Conservation (phyloP, 1,284 basidiomycete genomes). For the Takashimella tepidaria region DNA sequence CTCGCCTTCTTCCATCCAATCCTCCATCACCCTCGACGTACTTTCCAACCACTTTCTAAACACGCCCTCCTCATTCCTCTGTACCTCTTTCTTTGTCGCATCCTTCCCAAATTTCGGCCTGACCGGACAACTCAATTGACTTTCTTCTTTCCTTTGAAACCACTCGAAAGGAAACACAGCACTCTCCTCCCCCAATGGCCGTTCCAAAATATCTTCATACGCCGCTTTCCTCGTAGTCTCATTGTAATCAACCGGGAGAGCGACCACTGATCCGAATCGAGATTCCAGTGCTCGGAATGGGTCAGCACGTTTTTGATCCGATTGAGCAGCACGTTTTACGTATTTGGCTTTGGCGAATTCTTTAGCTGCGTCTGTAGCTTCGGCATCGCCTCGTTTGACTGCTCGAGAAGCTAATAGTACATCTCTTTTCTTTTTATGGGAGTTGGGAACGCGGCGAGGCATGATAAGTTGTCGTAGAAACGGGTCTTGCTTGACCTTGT, state of each 20-base stretch:
- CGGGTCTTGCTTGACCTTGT: too few relatives aligned
- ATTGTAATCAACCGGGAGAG: constrained; percentile 60
- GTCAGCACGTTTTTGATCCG: background rate
- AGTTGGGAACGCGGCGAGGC: background rate
- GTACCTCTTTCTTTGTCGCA: constrained; percentile 79
- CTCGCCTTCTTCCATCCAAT: constrained; percentile 51
- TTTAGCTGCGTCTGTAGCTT: background rate
- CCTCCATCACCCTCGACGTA: constrained; percentile 56
- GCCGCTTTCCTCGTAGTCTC: constrained; percentile 60
- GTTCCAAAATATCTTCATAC: constrained; percentile 52
- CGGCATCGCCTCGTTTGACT: background rate
- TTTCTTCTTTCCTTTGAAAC: constrained; percentile 15
- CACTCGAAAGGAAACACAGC: constrained; percentile 50
- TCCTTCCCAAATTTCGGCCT: constrained; percentile 78
- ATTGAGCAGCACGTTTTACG: background rate
- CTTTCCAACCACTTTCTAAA: constrained; percentile 69
- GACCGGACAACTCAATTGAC: constrained; percentile 54
- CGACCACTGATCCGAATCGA: constrained; percentile 59
- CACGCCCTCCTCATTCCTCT: constrained; percentile 71
- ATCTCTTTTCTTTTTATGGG: background rate
- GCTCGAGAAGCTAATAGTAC: background rate
- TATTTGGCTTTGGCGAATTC: background rate
- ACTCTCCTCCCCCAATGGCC: constrained; percentile 56
- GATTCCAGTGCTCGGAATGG: constrained; percentile 50
- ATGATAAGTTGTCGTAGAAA: too few relatives aligned